A percentile compares a stretch with the other conserved stretches of the same genome.
Conservation (phyloP, 2,329 filamentous ascomycete genomes). For the Chaetomiaceae sp. region DNA sequence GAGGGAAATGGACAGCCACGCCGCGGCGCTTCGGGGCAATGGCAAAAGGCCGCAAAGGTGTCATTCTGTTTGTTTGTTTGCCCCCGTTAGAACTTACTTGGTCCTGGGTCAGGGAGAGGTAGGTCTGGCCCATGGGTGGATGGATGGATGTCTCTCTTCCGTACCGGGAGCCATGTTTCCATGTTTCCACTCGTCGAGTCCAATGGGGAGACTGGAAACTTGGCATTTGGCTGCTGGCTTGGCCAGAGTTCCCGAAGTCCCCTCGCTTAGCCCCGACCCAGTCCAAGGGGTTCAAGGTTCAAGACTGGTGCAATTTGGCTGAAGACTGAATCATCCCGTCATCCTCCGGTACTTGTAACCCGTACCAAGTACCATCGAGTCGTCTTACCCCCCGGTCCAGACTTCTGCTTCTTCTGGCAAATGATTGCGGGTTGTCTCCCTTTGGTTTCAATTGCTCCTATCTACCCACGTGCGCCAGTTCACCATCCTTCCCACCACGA, state of each 20-base stretch:
- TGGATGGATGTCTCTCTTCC: too few relatives aligned
- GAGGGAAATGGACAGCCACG: too few relatives aligned
- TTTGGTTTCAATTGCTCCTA: conserved; percentile 21
- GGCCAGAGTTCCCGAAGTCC: conserved; percentile 1
- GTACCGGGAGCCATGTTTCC: too few relatives aligned
- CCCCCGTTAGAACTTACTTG: too few relatives aligned
- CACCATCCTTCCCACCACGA: conserved; percentile 12
- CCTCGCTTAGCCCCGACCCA: conserved; percentile 17
- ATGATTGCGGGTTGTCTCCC: conserved; percentile 17
- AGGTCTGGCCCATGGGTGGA: too few relatives aligned
- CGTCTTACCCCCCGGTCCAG: background rate
- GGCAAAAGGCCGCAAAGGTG: background rate
- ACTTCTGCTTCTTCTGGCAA: conserved; percentile 5
- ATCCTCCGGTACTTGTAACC: conserved; percentile 16
- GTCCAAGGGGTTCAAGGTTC: conserved; percentile 6
- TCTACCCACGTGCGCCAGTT: conserved; percentile 15
- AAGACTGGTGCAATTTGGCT: conserved; percentile 24
- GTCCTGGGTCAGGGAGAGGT: too few relatives aligned
- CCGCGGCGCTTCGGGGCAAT: too few relatives aligned
- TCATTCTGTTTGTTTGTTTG: background rate
- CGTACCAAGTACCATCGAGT: background rate
- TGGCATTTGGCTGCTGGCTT: conserved; percentile 8
- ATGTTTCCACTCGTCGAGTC: background rate
- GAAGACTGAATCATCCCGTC: conserved; percentile 25
- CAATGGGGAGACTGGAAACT: conserved; percentile 11